Conservation (phyloP, 805 yeast species). For the Zygotorulaspora danielsina region DNA sequence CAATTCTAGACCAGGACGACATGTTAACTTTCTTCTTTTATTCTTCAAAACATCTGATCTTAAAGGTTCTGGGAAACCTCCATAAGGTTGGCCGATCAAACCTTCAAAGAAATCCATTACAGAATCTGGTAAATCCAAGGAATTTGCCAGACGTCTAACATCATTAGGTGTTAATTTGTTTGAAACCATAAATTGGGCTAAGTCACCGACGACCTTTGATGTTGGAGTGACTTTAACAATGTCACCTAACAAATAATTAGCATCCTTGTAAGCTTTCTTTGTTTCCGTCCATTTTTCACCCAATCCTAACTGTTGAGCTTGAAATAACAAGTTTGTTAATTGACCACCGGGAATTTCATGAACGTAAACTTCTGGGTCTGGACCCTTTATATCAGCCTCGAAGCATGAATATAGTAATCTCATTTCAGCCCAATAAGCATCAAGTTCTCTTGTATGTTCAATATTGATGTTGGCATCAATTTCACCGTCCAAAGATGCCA, state of each 20-base stretch:
- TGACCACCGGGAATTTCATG: constrained; percentile 99
- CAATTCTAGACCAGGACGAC: constrained; percentile 89
- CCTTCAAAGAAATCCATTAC: constrained; percentile 99
- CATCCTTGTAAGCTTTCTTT: constrained; percentile 87
- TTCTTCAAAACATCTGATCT: constrained; percentile 86
- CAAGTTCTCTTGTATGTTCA: constrained; percentile 71
- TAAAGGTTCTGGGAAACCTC: constrained; percentile 99
- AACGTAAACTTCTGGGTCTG: constrained; percentile 97
- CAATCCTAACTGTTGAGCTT: constrained; percentile 97
- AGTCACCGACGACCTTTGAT: constrained; percentile 98
- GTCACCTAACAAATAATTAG: constrained; percentile 89
- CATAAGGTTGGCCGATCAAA: constrained; percentile 97
- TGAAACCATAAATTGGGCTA: constrained; percentile 99
- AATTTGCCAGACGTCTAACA: constrained; percentile 78
- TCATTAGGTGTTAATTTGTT: constrained; percentile 85
- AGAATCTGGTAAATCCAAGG: constrained; percentile 97
- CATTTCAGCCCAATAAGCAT: constrained; percentile 98
- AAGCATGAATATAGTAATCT: constrained; percentile 93
- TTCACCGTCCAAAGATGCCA: constrained; percentile 88
- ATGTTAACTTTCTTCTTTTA: constrained; percentile 83
- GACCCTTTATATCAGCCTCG: constrained; percentile 98
- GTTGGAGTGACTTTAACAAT: constrained; percentile 98
- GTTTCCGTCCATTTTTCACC: constrained; percentile 97
- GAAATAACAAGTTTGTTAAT: constrained; percentile 95
- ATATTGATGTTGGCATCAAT: constrained; percentile 68